Base-by-base conservation (phyloP, 2,329 filamentous ascomycete genomes). In the Pseudovirgaria hyperparasitica region DNA sequence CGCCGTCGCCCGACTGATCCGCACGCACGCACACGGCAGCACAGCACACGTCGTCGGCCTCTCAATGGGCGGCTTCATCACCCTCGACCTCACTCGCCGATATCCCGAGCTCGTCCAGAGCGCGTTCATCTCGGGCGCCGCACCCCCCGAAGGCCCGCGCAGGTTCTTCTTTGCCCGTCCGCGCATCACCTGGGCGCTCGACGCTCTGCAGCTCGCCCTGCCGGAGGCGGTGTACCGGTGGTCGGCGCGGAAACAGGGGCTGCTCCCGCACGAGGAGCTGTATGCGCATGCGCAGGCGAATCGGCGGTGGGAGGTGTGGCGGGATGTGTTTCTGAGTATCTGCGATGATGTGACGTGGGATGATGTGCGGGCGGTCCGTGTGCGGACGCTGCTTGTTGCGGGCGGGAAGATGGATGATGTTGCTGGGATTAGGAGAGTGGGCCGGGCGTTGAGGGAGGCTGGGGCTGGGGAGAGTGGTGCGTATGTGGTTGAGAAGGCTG, bases 11-110 rank as follows among this genome's bases (percentile, higher is more conserved):
- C 24, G 30, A 16, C 32, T 36, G 27, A 31, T 34, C 27, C 26
- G 16, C 12, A 30, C 32, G 5, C 13, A 37, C 4, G 31, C 28
- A 27, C 11, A 17, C 4, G 27, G 27, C 14, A 24, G 29, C 14
- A 39, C 26, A 24, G 36, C 33, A 3, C 38, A 41, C 25, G 16
- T 39, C 21, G 36, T 37, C 16, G 38, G 38, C 9, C 12, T 41
- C 12, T 34, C 28, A 9, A 21, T 38, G 7, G 38, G 38, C 22
- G 38, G 38, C 18, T 33, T 29, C 30, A 19, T 41, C 19, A 34
- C 17, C 3, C 25, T 32, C 11, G 20, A 28, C 9, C 21, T 41
- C 9, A 36, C 38, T 13, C 29, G 20, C 22, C 11, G 26, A 10
- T 22, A 28, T 12, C 35, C 35, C 6, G 35, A 35, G 8, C 25